phyloP scores from a whole-genome alignment of 768 basidiomycete species.

The Epithele typhae region DNA sequence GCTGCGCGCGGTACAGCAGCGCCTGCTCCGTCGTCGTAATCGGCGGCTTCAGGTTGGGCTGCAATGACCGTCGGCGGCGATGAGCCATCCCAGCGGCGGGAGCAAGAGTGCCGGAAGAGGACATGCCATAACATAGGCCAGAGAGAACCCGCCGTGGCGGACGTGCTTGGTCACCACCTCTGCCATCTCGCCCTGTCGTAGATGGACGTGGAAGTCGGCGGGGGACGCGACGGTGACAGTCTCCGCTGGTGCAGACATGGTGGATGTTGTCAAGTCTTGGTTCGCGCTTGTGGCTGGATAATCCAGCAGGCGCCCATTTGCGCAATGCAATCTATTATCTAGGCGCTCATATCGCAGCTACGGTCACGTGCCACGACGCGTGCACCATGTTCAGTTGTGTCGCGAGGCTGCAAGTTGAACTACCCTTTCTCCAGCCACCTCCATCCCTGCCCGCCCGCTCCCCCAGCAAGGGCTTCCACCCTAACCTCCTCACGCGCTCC shows the following conservation, averaged over 20 bases:
- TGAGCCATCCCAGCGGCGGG: not conserved
- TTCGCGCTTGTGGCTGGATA: no score
- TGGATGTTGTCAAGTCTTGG: constrained; percentile 2
- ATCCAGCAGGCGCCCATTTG: no score
- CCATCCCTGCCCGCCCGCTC: constrained; percentile 5
- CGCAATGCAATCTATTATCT: no score
- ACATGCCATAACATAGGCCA: constrained; percentile 94
- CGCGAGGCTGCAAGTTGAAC: constrained; percentile 13
- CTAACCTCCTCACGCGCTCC: not conserved
- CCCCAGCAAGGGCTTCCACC: constrained; percentile 7
- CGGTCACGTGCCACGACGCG: constrained; percentile 10
- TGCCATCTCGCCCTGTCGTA: constrained; percentile 82
- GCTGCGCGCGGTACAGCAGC: constrained; percentile 69
- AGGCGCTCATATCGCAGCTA: no score
- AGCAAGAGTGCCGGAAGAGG: constrained; percentile 2
- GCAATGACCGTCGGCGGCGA: constrained; percentile 5
- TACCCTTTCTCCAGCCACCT: constrained; percentile 1
- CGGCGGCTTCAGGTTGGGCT: constrained; percentile 94
- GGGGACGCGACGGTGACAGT: constrained; percentile 55
- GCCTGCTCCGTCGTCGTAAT: constrained; percentile 80
- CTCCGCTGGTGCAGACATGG: constrained; percentile 28
- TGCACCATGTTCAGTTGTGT: constrained; percentile 14
- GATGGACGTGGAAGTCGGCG: constrained; percentile 95
- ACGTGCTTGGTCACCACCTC: constrained; percentile 89
- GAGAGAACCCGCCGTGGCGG: constrained; percentile 78